Base-by-base conservation (phyloP, 2,329 filamentous ascomycete species). In the Domatiomyces globalis region DNA sequence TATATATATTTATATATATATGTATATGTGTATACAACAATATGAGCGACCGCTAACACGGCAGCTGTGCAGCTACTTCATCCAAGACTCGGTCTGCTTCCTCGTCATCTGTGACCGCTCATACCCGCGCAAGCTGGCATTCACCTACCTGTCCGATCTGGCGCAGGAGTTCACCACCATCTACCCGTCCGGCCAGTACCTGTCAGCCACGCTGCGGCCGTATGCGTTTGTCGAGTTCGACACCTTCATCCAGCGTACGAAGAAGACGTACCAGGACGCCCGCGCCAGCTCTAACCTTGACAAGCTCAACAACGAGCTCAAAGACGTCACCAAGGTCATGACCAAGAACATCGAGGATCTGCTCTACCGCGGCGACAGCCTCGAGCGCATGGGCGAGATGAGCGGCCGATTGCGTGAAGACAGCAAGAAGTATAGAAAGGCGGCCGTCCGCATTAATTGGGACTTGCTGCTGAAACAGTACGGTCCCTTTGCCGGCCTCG, bases 341-440 rank as follows among this genome's bases (percentile, higher is more conserved):
- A 96, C 89, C 51, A 96, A 96, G 79, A 98, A 98, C 69, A 96
- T 98, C 61, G 92, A 98, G 74, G 92, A 98, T 68, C 72, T 98
- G 64, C 73, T 98, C 49, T 98, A 98, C 67, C 77, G 94, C 56
- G 92, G 92, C 25, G 92, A 98, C 67, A 92, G 83, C 63, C 71
- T 98, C 60, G 92, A 98, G 71, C 80, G 88, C 63, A 98, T 98
- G 92, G 90, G 92, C 55, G 90, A 96, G 72, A 84, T 95, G 65
- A 94, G 85, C 62, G 84, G 81, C 51, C 75, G 90, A 56, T 70
- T 98, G 66, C 76, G 87, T 57, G 92, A 98, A 66, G 92, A 98
- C 65, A 92, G 85, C 67, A 87, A 84, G 68, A 96, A 95, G 71
- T 98, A 98, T 71, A 80, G 84, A 63, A 83, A 84, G 65, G 92